Evolutionary conservation across 768 basidiomycete species (phyloP).

Genomic region (Mrakia frigida): DNA sequence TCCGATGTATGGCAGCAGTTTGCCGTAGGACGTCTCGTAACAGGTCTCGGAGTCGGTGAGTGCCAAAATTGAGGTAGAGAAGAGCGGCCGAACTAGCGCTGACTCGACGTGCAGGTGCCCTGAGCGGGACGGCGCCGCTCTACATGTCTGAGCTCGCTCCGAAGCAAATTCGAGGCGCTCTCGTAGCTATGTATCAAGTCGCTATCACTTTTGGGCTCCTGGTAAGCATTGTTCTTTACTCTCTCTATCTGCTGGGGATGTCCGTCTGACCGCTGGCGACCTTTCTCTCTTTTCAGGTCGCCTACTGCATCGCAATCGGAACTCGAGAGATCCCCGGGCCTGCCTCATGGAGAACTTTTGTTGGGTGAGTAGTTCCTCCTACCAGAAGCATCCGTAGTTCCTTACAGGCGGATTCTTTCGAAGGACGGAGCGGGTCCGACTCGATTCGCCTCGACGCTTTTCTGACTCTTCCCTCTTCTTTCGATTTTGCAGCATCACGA

Average conservation of each 20-base stretch:
- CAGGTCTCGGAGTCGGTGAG: background rate
- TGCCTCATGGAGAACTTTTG: background rate
- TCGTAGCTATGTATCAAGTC: background rate
- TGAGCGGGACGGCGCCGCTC: background rate
- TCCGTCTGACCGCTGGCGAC: no score
- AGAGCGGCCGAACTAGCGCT: no score
- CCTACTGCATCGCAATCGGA: background rate
- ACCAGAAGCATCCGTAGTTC: no score
- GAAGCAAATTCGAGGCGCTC: background rate
- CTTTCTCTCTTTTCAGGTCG: no score
- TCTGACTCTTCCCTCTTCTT: background rate
- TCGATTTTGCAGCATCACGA: background rate
- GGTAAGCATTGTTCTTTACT: background rate
- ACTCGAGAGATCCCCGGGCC: background rate
- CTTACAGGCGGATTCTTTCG: no score
- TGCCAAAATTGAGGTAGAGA: no score
- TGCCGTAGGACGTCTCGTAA: background rate
- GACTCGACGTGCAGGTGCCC: background rate
- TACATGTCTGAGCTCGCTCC: background rate
- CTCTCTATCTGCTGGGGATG: no score
- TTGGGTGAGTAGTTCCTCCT: background rate
- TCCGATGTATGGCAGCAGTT: background rate
- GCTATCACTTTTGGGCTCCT: background rate
- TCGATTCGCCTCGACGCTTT: background rate
- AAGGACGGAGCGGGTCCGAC: no score